phyloP scores from a whole-genome alignment of 352 stramenopile species.

The Phytopythium sindhum region DNA sequence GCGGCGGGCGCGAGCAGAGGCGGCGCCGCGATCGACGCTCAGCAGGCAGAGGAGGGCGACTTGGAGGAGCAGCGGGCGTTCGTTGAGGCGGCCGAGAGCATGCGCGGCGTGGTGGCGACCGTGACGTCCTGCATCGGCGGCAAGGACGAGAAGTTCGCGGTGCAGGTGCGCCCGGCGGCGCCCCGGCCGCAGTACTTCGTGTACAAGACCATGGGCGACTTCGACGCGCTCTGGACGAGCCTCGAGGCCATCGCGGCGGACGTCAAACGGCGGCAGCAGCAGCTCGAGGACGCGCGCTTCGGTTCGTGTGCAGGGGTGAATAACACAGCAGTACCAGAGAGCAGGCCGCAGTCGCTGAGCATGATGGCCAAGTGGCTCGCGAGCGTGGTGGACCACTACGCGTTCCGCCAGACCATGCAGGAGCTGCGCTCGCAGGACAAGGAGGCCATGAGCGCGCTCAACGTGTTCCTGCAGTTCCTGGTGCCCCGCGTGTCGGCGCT shows the following conservation, averaged over 20 bases:
- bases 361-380: constrained; percentile 70
- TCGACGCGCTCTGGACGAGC: constrained; percentile 62
- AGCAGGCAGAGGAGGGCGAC: not conserved
- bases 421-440: constrained; percentile 63
- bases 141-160: constrained; percentile 75
- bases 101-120: constrained; percentile 61
- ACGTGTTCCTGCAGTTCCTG: constrained; percentile 69
- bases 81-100: constrained; percentile 12
- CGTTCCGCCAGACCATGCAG: constrained; percentile 54
- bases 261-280: constrained; percentile 34
- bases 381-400: constrained; percentile 73
- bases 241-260: constrained; percentile 53
- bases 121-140: constrained; percentile 81
- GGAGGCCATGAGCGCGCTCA: constrained; percentile 71
- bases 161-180: constrained; percentile 45
- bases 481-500: constrained; percentile 58
- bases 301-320: too few relatives aligned
- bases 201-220: constrained; percentile 79
- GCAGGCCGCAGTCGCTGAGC: constrained; percentile 23
- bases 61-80: not conserved
- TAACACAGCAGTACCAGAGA: constrained; percentile 7
- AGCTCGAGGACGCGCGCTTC: constrained; percentile 5
- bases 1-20: not conserved
- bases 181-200: constrained; percentile 60
- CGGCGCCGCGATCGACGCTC: not conserved